Evolutionary conservation across 257 asterid genomes (phyloP), one percentile per base, ranked within the genome.

Genomic region (Nicotiana tabacum): DNA sequence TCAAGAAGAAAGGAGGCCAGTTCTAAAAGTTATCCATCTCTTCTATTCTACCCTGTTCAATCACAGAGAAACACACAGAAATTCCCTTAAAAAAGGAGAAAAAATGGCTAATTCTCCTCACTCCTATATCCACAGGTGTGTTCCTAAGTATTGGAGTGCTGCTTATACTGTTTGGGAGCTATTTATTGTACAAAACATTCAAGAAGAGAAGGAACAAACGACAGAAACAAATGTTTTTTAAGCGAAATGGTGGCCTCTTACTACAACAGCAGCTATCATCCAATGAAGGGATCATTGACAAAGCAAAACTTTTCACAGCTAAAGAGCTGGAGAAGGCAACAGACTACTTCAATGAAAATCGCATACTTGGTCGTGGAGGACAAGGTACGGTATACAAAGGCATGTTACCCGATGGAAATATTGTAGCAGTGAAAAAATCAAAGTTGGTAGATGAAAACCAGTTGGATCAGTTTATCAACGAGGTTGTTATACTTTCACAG

Each of bases 211-310:
- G 35, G 82, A 53, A 53, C 46, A 83, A 39, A 80, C 17, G 77
- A 24, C 46, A 32, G 0, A 79, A 17, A 85, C 66, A 80, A 64
- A 83, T 9, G 51, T 79, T 53, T 15, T 85, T 85, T 53, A 79
- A 85, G 81, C 51, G 51, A 78, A 85, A 85, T 61, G 86, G 86
- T 4, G 86, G 86, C 24, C 78, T 85, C 33, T 79, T 85, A 30
- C 15, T 85, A 5, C 84, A 85, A 72, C 81, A 82, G 27, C 85
- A 85, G 37, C 29, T 85, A 37, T 53, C 77, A 5, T 39, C 69
- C 82, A 61, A 83, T 5, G 86, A 85, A 13, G 55, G 60, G 8
- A 60, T 83, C 27, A 78, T 85, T 29, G 80, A 83, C 24, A 85
- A 65, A 21, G 82, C 78, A 10, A 79, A 77, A 30, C 61, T 85